A percentile compares a stretch with the other conserved stretches of the same genome.
Evolutionary conservation across 495 filamentous ascomycete species (phyloP).

Genomic region (Annulohypoxylon maeteangense): DNA sequence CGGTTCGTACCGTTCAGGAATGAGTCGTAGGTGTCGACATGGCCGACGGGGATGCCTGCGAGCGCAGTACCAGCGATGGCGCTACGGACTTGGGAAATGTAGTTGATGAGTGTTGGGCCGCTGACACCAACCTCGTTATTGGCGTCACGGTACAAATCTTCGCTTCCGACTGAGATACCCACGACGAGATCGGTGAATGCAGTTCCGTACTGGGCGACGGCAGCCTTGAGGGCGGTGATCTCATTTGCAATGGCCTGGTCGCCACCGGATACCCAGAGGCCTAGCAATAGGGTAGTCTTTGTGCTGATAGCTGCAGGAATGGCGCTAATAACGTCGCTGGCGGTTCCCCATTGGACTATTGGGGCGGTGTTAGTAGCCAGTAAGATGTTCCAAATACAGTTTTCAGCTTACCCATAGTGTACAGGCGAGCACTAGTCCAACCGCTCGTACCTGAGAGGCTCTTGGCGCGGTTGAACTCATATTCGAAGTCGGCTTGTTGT

Average conservation of each 20-base stretch:
- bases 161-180: slow-evolving; percentile 85
- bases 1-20: slow-evolving; percentile 77
- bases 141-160: slow-evolving; percentile 82
- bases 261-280: slow-evolving; percentile 76
- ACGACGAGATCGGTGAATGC: slow-evolving; percentile 70
- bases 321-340: slow-evolving; percentile 65
- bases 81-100: slow-evolving; percentile 68
- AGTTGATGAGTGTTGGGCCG: slow-evolving; percentile 65
- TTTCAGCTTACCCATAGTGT: slow-evolving; percentile 53
- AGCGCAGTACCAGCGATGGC: slow-evolving; percentile 67
- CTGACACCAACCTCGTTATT: slow-evolving; percentile 66
- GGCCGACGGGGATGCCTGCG: slow-evolving; percentile 68
- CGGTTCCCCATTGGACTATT: slow-evolving; percentile 59
- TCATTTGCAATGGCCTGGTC: slow-evolving; percentile 68
- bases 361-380: slow-evolving; percentile 1
- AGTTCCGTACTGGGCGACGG: slow-evolving; percentile 68
- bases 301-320: slow-evolving; percentile 78
- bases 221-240: slow-evolving; percentile 69
- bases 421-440: slow-evolving; percentile 71
- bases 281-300: slow-evolving; percentile 73
- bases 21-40: slow-evolving; percentile 88
- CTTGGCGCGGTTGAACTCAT: slow-evolving; percentile 74
- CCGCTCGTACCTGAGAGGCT: slow-evolving; percentile 70
- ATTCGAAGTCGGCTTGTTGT: slow-evolving; percentile 68
- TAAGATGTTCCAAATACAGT: background rate